These are phyloP conservation scores for Carex myosuroides DNA, from an alignment of 176 grass and related monocot species.

Conservation along the genomic window DNA sequence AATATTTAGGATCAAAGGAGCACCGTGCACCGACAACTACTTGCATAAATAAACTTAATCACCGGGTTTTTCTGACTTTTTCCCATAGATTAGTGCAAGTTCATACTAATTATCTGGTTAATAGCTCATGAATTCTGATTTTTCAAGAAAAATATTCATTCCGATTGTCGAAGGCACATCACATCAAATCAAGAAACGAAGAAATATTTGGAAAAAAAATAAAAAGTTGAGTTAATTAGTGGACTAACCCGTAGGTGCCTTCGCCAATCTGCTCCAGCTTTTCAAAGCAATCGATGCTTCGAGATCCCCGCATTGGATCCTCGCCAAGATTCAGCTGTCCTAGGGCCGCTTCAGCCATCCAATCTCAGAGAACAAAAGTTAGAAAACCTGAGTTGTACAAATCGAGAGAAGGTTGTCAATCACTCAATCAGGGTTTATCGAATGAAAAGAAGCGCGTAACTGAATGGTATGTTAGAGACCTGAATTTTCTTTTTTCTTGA, in stretches of 20 bases:
- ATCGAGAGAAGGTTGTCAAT: not conserved
- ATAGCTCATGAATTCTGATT: not conserved
- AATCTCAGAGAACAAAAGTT: not conserved
- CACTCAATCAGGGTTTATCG: not conserved
- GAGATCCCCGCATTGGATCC: constrained; percentile 50
- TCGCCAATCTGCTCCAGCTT: constrained; percentile 80
- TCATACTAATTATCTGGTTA: too few relatives aligned
- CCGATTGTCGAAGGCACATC: not conserved
- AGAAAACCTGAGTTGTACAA: not conserved
- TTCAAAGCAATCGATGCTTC: constrained; percentile 65
- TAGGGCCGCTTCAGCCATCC: constrained; percentile 46
- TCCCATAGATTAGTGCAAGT: too few relatives aligned
- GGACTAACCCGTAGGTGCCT: constrained; percentile 59
- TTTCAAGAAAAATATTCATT: not conserved
- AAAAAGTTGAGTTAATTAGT: not conserved
- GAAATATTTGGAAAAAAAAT: not conserved
- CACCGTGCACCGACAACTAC: not conserved
- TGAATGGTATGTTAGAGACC: too few relatives aligned
- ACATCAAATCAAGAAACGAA: not conserved
- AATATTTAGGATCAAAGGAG: not conserved
- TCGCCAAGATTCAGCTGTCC: constrained; percentile 65
- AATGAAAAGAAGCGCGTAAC: not conserved
- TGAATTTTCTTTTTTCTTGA: too few relatives aligned
- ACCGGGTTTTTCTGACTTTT: too few relatives aligned
- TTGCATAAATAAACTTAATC: too few relatives aligned